Base-by-base conservation (phyloP, 176 grass and related monocot genomes). In the Oryza officinalis region DNA sequence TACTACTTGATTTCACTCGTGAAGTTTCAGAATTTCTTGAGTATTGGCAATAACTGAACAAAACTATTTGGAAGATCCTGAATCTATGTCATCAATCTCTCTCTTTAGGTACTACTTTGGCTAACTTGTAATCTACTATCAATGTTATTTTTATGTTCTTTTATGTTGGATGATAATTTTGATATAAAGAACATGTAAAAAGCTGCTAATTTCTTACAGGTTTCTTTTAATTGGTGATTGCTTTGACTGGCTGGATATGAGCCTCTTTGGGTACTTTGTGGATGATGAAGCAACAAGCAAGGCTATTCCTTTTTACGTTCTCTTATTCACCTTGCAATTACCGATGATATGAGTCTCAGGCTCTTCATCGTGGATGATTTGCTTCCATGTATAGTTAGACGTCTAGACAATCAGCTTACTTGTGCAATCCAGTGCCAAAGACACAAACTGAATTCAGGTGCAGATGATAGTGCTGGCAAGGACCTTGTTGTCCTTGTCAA, bases 1-100 rank as follows among this genome's bases (percentile, higher is more conserved):
- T 91, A 50, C 80, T 94, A 12, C 80, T 87, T 65, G 89, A 94
- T 54, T 89, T 94, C 68, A 94, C 92, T 52, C 85, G 89, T 20
- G 87, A 94, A 87, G 38, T 94, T 49, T 87, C 79, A 14, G 86
- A 69, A 30, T 81, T 94, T 63, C 86, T 94, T 28, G 80, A 0
- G 79, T 74, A 27, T 72, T 94, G 25, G 86, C 70, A 22, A 81
- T 83, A 46, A 79, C 76, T 27, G 65, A 65, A 50, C 22, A 91
- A 80, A 65, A 72, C 78, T 83, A 74, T 17, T 47, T 80, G 88
- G 82, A 83, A 78, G 44, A 91, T 75, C 27, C 89, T 65, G 59
- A 85, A 31, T 80, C n/a, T 25, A 82, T 77, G 80, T 60, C 45
- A 60, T 89, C 76, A 17, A 82, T 61, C 40, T 91, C 89, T 78